Evolutionary conservation across 2,329 filamentous ascomycete species (phyloP).

Genomic region (Ramularia collo-cygni): DNA sequence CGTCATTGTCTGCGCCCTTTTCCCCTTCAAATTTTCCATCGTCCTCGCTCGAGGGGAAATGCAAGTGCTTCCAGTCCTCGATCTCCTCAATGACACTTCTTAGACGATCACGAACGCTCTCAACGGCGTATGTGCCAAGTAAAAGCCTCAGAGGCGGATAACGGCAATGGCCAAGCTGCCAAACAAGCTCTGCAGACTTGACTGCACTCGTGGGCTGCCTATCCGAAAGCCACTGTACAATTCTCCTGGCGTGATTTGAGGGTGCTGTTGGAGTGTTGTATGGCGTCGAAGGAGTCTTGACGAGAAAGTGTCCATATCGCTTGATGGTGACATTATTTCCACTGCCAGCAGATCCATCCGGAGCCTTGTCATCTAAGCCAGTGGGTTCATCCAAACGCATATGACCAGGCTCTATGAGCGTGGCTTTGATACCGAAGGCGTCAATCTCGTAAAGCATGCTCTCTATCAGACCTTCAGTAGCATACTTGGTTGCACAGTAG

Average conservation of each 20-base stretch:
- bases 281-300: slow-evolving; percentile 75
- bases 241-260: slow-evolving; percentile 78
- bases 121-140: slow-evolving; percentile 89
- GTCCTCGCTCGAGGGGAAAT: slow-evolving; percentile 29
- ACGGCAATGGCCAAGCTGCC: slow-evolving; percentile 90
- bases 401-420: slow-evolving; percentile 84
- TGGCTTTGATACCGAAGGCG: slow-evolving; percentile 84
- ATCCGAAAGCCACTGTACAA: slow-evolving; percentile 92
- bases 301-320: slow-evolving; percentile 85
- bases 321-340: slow-evolving; percentile 45
- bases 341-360: slow-evolving; percentile 8
- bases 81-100: slow-evolving; percentile 84
- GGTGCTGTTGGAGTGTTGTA: slow-evolving; percentile 74
- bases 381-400: slow-evolving; percentile 74
- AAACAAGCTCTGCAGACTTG: slow-evolving; percentile 87
- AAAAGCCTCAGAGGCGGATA: slow-evolving; percentile 81
- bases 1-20: slow-evolving; percentile 19
- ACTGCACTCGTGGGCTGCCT: slow-evolving; percentile 87
- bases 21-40: slow-evolving; percentile 20
- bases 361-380: slow-evolving; percentile 26
- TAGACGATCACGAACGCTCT: slow-evolving; percentile 85
- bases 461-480: slow-evolving; percentile 90
- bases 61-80: slow-evolving; percentile 36
- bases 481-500: slow-evolving; percentile 96
- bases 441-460: slow-evolving; percentile 96